Evolutionary conservation across 1,139 yeast species (phyloP), one percentile per base, ranked within the genome.

Genomic region (Wickerhamiella infanticola): DNA sequence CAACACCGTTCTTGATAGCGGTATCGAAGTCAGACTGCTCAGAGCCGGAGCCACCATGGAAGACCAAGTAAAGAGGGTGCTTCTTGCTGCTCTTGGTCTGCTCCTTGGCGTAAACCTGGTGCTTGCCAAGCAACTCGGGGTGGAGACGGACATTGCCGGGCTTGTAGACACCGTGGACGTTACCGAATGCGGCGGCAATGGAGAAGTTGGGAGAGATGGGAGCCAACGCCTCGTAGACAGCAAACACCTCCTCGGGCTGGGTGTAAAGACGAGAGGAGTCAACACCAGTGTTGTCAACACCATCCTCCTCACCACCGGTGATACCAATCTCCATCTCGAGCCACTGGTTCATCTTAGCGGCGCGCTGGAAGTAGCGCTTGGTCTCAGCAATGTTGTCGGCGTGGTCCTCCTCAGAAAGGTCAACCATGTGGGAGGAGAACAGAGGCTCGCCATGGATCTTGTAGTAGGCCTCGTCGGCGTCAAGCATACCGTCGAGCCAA

Each of bases 1-100:
- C 95, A 60, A 88, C 97, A 75, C 98, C 98, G 71, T 77, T 73
- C 67, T 67, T 68, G 70, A 90, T 90, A 65, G 88, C 98, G 58
- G 79, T 78, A 72, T 83, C 82, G 68, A 83, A 90, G 72, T 93
- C 98, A 56, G 73, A 68, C 71, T 82, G 94, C 57, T 93, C 63
- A 46, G 98, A 93, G 69, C 98, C 99, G 52, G 98, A 90, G 69
- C 99, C 99, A 74, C 99, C 99, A 77, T 90, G 99, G 96, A 90
- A 90, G 57, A 90, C 99, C 63, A 90, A 78, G 82, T 79, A 93
- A 65, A 90, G 74, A 67, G 98, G 98, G 69, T 76, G 74, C 58
- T 70, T 66, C 47, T 66, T 63, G 48, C 66, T 63, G 57, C 81
- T 63, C 56, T 73, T 72, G 57, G 74, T 63, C 63, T 79, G 68